Percentiles rank a stretch among this genome's conserved stretches.
Evolutionary conservation across 2,329 filamentous ascomycete genomes (phyloP).

Genomic region (Aureobasidium melanogenum): DNA sequence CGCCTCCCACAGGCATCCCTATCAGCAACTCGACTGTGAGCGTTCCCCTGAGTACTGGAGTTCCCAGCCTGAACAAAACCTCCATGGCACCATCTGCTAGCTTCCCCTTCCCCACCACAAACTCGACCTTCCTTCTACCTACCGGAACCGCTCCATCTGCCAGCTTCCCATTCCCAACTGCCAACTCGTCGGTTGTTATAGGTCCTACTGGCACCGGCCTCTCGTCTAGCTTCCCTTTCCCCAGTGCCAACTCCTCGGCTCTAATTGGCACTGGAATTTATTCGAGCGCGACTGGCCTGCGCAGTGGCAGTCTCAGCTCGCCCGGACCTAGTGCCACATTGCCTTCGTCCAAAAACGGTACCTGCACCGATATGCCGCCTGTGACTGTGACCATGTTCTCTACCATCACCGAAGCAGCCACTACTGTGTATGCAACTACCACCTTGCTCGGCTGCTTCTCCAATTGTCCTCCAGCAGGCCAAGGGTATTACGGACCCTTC

Average conservation of each 20-base stretch:
- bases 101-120: background rate
- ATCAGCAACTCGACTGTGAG: background rate
- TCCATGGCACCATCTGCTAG: background rate
- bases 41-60: background rate
- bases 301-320: background rate
- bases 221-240: background rate
- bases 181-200: background rate
- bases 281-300: background rate
- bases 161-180: background rate
- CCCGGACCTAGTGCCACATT: background rate
- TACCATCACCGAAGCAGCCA: background rate
- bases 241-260: background rate
- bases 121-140: background rate
- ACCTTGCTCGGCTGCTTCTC: constrained; percentile 14
- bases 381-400: constrained; percentile 1
- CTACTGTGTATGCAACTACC: background rate
- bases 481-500: constrained; percentile 8
- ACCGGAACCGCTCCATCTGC: constrained; percentile 2
- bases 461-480: constrained; percentile 12
- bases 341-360: background rate
- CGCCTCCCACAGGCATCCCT: background rate
- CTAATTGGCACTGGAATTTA: background rate
- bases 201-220: background rate
- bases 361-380: background rate
- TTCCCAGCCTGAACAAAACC: background rate